Base-by-base conservation (phyloP, 2,329 filamentous ascomycete species). In the Neocucurbitaria cava region DNA sequence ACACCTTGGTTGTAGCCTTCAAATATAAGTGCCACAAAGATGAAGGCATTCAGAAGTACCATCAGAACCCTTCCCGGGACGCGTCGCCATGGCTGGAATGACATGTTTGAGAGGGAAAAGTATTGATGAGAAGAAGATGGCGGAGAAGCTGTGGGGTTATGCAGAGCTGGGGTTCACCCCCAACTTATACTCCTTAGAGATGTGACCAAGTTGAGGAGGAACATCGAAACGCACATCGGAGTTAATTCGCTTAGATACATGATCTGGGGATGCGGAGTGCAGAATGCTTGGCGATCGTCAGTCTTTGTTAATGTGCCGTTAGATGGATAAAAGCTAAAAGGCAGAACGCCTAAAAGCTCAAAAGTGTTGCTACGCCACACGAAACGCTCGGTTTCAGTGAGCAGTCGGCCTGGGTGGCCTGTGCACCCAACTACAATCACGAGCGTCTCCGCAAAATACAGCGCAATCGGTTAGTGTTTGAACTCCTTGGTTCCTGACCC, bases 1-100 rank as follows among this genome's bases (percentile, higher is more conserved):
- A 68, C 59, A 43, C 64, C 64, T 44, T 68, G 65, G 46, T 65
- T 60, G 48, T 65, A 66, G 28, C 65, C 65, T 46, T 57, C 54
- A 26, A 53, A 57, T 17, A 53, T 49, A 5, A 57, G 48, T 13
- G 54, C 31, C 7, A 57, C 42, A 18, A 51, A 36, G 21, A 44
- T 47, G 36, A 52, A 47, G 18, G 18, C 35, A 38, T 38, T 38
- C 5, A 38, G 5, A 10, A 38, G 35, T 7, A 38, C n/a, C n/a
- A 17, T 17, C 13, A 38, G 35, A 6, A 20, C 35, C 35, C 35
- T 38, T 38, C 35, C 35, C 4, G 35, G 35, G 11, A 38, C n/a
- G n/a, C 35, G 35, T 8, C 35, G 35, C 35, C 35, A 38, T 38
- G 35, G 35, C 18, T 38, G 35, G 10, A 38, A 38, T 20, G 35